Evolutionary conservation across 1,284 basidiomycete genomes (phyloP).

Genomic region (Cystobasidiaceae sp.): DNA sequence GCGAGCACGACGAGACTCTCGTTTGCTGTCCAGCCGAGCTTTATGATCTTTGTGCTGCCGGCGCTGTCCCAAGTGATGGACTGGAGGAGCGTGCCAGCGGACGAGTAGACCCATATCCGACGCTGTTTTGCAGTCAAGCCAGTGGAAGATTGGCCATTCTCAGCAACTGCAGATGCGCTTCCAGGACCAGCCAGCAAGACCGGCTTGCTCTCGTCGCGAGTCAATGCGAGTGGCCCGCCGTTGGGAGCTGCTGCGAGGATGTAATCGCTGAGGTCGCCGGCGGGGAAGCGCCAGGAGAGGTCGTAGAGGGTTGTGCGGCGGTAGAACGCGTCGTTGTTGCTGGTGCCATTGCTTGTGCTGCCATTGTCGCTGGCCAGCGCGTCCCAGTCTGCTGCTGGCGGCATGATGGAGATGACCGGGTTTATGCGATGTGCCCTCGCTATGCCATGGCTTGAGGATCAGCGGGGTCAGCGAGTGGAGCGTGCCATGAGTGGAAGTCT

Average conservation of each 20-base stretch:
- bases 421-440: too few relatives aligned
- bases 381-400: conserved; percentile 33
- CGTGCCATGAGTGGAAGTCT: too few relatives aligned
- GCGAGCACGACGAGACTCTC: conserved; percentile 79
- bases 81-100: conserved; percentile 49
- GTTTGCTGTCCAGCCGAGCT: conserved; percentile 74
- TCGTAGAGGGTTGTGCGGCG: conserved; percentile 74
- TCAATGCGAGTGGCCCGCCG: conserved; percentile 83
- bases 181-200: conserved; percentile 57
- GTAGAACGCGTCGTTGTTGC: conserved; percentile 46
- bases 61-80: too few relatives aligned
- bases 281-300: conserved; percentile 64
- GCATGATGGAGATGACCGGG: neutral
- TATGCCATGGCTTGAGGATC: too few relatives aligned
- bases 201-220: conserved; percentile 77
- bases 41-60: too few relatives aligned
- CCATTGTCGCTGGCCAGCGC: too few relatives aligned
- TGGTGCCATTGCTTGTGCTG: too few relatives aligned
- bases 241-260: conserved; percentile 73
- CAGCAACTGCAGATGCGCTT: neutral
- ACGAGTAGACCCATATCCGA: conserved; percentile 52
- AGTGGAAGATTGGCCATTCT: neutral
- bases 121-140: conserved; percentile 31
- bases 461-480: too few relatives aligned
- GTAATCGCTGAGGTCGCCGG: conserved; percentile 70